Evolutionary conservation across 192 early-diverging fungal species (phyloP).

Genomic region (Spizellomyces sp.): DNA sequence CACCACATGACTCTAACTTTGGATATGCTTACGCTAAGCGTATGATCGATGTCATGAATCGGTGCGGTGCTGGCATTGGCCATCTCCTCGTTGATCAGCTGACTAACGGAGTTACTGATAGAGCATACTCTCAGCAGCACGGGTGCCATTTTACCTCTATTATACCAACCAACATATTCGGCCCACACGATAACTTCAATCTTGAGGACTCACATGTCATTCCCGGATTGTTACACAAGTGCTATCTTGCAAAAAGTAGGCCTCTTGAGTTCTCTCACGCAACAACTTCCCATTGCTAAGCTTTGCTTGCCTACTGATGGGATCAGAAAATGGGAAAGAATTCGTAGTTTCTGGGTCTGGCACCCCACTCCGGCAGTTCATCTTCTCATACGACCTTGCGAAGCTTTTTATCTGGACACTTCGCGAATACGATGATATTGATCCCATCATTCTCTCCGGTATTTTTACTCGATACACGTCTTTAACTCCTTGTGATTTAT

Average conservation of each 20-base stretch:
- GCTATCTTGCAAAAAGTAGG: no score
- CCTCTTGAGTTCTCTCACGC: constrained; percentile 5
- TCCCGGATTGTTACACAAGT: no score
- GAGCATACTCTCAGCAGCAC: constrained; percentile 72
- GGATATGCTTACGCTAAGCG: constrained; percentile 83
- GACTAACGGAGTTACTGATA: not conserved
- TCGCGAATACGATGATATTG: constrained; percentile 76
- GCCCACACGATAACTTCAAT: constrained; percentile 78
- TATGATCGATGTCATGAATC: constrained; percentile 82
- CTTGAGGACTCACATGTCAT: constrained; percentile 25
- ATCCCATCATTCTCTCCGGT: constrained; percentile 83
- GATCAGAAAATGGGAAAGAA: constrained; percentile 66
- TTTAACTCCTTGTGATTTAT: no score
- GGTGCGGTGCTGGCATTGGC: constrained; percentile 44
- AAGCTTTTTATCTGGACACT: constrained; percentile 80
- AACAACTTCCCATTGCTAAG: constrained; percentile 12
- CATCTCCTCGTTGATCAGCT: constrained; percentile 4
- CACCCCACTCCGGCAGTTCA: constrained; percentile 80
- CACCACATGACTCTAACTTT: constrained; percentile 79
- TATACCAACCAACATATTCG: constrained; percentile 83
- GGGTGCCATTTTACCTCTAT: constrained; percentile 79
- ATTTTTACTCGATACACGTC: not conserved
- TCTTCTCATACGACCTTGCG: constrained; percentile 79
- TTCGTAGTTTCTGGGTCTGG: constrained; percentile 76
- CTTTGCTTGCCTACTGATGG: no score